Conservation (phyloP, 78 protist species). For the Trichosphaerium sp. region DNA sequence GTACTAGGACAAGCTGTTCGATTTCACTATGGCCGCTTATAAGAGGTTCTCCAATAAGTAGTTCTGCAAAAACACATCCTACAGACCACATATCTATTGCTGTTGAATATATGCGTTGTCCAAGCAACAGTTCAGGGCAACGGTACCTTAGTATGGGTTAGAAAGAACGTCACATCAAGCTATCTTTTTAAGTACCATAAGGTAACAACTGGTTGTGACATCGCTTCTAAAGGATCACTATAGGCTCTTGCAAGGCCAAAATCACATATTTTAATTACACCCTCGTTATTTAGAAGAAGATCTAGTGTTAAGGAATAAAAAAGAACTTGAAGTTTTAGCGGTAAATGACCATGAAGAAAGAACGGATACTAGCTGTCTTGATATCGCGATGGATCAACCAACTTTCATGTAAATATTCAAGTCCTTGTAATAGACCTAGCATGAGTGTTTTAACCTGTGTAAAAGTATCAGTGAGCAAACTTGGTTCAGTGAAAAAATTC, state of each 20-base stretch:
- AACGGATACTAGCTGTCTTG: constrained; percentile 50
- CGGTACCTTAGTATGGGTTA: constrained; percentile 81
- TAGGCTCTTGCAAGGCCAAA: constrained; percentile 95
- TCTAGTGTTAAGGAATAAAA: too few species aligned
- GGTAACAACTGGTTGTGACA: constrained; percentile 80
- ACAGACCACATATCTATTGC: constrained; percentile 96
- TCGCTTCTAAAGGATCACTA: constrained; percentile 73
- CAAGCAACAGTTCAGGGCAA: constrained; percentile 93
- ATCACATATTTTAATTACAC: constrained; percentile 90
- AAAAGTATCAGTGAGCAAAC: too few species aligned
- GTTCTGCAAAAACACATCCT: too few species aligned
- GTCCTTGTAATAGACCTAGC: constrained; percentile 23
- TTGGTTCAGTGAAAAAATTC: too few species aligned
- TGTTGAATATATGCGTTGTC: constrained; percentile 73
- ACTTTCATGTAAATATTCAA: constrained; percentile 28
- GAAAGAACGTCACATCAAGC: background rate
- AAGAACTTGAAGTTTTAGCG: too few species aligned
- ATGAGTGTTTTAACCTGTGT: constrained; percentile 32
- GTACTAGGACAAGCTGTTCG: too few species aligned
- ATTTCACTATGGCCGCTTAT: too few species aligned
- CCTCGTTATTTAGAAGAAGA: constrained; percentile 27
- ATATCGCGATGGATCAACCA: constrained; percentile 62
- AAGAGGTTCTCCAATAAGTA: too few species aligned
- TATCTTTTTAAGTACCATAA: constrained; percentile 50
- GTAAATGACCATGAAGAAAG: too few species aligned